Evolutionary conservation across 345 rosid species (phyloP).

Genomic region (Eucalyptus grandis): DNA sequence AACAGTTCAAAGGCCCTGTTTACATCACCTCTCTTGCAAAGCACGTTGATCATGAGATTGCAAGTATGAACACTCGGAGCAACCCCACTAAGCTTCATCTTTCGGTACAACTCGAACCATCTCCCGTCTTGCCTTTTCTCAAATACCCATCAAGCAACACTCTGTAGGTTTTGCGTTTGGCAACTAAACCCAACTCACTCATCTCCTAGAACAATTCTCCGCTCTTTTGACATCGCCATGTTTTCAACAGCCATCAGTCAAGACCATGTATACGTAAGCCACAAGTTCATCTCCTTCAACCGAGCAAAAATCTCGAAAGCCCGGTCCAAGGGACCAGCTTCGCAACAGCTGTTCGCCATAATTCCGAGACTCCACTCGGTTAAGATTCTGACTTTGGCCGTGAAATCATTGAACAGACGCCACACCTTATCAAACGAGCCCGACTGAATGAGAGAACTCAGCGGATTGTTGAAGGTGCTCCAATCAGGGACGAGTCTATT

Average conservation of each 20-base stretch:
- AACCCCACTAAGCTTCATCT: conserved; percentile 49
- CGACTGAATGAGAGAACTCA: conserved; percentile 23
- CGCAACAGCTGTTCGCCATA: conserved; percentile 59
- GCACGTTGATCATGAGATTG: conserved; percentile 45
- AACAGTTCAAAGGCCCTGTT: no score
- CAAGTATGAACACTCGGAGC: conserved; percentile 48
- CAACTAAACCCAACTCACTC: conserved; percentile 45
- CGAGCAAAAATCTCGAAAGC: conserved; percentile 33
- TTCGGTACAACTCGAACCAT: conserved; percentile 49
- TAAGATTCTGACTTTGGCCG: conserved; percentile 15
- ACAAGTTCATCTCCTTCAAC: conserved; percentile 35
- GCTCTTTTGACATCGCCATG: conserved; percentile 47
- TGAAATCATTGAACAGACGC: conserved; percentile 23
- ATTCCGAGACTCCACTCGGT: conserved; percentile 66
- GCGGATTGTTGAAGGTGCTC: conserved; percentile 29
- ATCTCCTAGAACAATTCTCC: conserved; percentile 33
- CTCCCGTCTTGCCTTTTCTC: conserved; percentile 35
- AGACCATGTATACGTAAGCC: conserved; percentile 55
- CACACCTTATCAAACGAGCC: conserved; percentile 26
- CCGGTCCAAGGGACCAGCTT: conserved; percentile 34
- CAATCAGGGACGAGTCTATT: no score
- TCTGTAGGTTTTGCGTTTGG: conserved; percentile 63
- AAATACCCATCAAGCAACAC: conserved; percentile 66
- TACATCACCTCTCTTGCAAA: conserved; percentile 32
- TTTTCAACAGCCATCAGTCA: conserved; percentile 80